Evolutionary conservation across 2,329 filamentous ascomycete species (phyloP).

Genomic region (Metarhizium guizhouense): DNA sequence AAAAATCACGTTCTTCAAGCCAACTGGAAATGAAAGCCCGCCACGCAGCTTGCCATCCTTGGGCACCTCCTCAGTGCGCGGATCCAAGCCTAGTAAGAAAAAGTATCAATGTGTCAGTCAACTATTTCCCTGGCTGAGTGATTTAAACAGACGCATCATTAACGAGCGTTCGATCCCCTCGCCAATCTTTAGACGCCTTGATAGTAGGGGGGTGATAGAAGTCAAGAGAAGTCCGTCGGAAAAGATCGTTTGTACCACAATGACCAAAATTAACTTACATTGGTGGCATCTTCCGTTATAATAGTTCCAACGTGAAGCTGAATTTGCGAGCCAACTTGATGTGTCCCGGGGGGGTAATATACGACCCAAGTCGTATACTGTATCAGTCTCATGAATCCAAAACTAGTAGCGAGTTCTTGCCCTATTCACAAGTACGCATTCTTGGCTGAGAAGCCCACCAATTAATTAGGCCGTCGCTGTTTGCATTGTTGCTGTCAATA

Average conservation of each 20-base stretch:
- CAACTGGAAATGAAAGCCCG: constrained; percentile 32
- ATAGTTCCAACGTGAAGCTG: constrained; percentile 34
- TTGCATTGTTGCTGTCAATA: constrained; percentile 26
- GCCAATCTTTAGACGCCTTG: constrained; percentile 25
- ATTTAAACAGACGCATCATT: constrained; percentile 13
- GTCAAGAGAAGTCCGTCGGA: neutral
- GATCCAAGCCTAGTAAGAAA: neutral
- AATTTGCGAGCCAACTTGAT: constrained; percentile 28
- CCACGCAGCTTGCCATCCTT: constrained; percentile 10
- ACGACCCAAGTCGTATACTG: constrained; percentile 18
- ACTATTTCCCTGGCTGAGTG: neutral
- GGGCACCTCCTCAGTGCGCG: too few relatives aligned
- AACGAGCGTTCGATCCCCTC: constrained; percentile 22
- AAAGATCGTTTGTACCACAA: neutral
- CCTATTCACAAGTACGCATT: constrained; percentile 11
- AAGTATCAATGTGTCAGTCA: neutral
- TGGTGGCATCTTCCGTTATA: constrained; percentile 35
- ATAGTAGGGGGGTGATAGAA: constrained; percentile 27
- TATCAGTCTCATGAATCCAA: neutral
- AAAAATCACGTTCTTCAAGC: constrained; percentile 33
- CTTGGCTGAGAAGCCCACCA: constrained; percentile 30
- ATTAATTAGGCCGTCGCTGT: constrained; percentile 25
- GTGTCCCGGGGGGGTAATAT: constrained; percentile 33
- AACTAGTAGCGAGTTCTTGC: neutral
- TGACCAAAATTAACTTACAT: constrained; percentile 11